Base-by-base conservation (phyloP, 192 early-diverging fungal species). In the Funneliformis geosporum region DNA sequence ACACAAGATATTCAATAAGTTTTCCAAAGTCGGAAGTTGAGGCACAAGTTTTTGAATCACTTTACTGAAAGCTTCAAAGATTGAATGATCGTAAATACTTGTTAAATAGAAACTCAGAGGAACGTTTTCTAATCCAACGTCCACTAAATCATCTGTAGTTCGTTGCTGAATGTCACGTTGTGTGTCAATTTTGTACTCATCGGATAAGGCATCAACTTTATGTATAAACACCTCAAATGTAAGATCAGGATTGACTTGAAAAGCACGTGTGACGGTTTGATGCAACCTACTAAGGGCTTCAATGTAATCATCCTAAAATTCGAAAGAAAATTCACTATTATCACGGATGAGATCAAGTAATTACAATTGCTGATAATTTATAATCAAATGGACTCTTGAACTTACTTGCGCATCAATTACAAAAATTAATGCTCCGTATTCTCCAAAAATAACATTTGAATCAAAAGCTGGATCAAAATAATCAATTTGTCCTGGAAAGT, bases 181-280 rank as follows among this genome's bases (percentile, higher is more conserved):
- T 38, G 94, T 97, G 82, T 99, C 95, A 87, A 95, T 92, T 88
- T 97, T 96, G 84, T 94, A 94, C 79, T 99, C 97, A 80, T 98
- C 96, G 0, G 94, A 94, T 60, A 99, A 86, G 40, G 96, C 96
- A 79, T 99, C 97, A 3, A 97, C 94, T 87, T 99, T 99, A 87
- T 99, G 95, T 69, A 99, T 93, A 73, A 99, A 93, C 8, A 99
- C 92, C 82, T 98, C 96, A 84, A 96, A 96, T 0, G 92, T 90
- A 10, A 99, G 93, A 75, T 90, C 87, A 70, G 90, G 89, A 81
- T 98, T 99, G 44, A 92, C 88, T 70, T 89, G 83, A 80, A 94
- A 91, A 7, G 96, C 96, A 14, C 82, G 84, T 7, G 88, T 89
- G 2, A 99, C 89, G 0, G 94, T 94, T 47, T 88, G 81, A 71